A percentile compares a stretch with the other conserved stretches of the same genome.
phyloP scores from a whole-genome alignment of 345 rosid species.

The Camelina laxa region DNA sequence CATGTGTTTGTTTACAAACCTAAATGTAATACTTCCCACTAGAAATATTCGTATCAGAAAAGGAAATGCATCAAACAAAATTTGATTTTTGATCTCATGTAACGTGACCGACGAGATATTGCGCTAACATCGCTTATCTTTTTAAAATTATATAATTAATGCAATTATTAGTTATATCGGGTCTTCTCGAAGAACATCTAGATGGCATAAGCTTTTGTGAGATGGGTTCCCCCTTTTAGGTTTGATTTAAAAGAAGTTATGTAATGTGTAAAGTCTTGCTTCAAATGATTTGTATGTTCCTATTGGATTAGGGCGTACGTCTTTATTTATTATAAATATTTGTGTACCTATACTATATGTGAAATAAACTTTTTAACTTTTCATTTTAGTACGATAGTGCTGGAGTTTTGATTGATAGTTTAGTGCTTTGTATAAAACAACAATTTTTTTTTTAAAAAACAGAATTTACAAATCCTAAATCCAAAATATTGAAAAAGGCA shows the following conservation, averaged over 20 bases:
- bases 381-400: not conserved
- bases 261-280: not conserved
- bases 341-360: not conserved
- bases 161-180: not conserved
- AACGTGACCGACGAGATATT: not conserved
- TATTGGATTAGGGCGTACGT: conserved; percentile 2
- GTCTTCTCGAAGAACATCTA: conserved; percentile 1
- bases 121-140: no score
- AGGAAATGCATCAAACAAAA: not conserved
- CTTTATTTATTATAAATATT: not conserved
- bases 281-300: not conserved
- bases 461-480: not conserved
- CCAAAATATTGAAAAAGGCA: not conserved
- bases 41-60: not conserved
- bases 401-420: not conserved
- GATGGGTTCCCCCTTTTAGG: not conserved
- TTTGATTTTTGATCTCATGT: not conserved
- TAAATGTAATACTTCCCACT: not conserved
- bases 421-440: not conserved
- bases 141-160: not conserved
- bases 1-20: not conserved
- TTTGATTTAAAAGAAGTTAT: not conserved
- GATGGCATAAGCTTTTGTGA: not conserved
- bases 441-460: not conserved
- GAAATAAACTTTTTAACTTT: not conserved